Conservation (phyloP, 1,284 basidiomycete genomes). For the Pseudozyma flocculosa region DNA sequence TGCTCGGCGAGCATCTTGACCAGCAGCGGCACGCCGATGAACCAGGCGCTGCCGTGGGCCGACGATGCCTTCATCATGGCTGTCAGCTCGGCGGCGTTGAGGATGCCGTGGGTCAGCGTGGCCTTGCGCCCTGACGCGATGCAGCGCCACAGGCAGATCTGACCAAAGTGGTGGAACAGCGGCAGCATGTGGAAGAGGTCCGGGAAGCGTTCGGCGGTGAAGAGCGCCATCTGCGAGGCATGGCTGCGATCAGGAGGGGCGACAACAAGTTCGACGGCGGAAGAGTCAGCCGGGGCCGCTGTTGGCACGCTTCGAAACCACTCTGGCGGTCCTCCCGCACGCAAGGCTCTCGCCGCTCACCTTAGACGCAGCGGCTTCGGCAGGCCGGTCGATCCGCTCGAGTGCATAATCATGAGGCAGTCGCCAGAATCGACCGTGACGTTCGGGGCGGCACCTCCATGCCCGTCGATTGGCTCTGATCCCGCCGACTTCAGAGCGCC, state of each 20-base stretch:
- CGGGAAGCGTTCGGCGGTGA: constrained; percentile 15
- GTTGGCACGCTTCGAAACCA: too few species aligned
- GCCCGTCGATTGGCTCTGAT: too few species aligned
- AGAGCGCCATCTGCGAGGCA: constrained; percentile 10
- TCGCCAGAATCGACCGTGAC: not conserved
- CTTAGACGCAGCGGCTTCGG: constrained; percentile 18
- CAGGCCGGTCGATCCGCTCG: constrained; percentile 34
- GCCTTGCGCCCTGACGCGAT: constrained; percentile 15
- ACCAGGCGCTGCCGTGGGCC: constrained; percentile 10
- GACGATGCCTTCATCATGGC: constrained; percentile 7
- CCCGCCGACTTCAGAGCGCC: too few species aligned
- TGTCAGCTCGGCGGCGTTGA: constrained; percentile 12
- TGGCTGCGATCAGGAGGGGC: constrained; percentile 3
- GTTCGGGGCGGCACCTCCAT: too few species aligned
- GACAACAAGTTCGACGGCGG: constrained; percentile 1
- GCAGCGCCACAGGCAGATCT: constrained; percentile 18
- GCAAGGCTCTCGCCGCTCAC: not conserved
- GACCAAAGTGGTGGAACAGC: constrained; percentile 32
- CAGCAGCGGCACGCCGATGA: constrained; percentile 61
- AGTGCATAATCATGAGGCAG: constrained; percentile 20
- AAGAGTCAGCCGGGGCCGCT: too few species aligned
- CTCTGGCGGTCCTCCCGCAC: too few species aligned
- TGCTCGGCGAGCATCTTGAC: constrained; percentile 65
- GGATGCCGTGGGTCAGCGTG: constrained; percentile 13
- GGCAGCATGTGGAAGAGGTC: constrained; percentile 22